phyloP scores from a whole-genome alignment of 2,329 filamentous ascomycete genomes.

The Plectosphaerella cucumerina region DNA sequence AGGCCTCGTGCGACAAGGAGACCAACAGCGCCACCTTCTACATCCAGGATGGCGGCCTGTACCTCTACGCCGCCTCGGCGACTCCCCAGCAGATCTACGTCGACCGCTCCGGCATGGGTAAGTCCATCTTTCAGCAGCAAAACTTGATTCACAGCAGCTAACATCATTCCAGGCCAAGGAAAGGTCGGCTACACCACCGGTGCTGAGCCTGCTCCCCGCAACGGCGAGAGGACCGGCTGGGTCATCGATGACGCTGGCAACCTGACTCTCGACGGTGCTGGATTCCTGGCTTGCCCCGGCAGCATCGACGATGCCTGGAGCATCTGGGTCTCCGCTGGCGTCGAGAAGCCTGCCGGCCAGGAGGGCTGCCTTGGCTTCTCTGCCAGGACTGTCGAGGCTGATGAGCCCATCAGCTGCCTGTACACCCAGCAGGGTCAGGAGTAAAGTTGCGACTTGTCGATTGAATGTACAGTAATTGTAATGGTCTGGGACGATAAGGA shows the following conservation, averaged over 20 bases:
- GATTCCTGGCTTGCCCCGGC: constrained; percentile 50
- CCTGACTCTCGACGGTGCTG: constrained; percentile 39
- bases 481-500: too few species aligned
- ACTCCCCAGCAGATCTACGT: constrained; percentile 45
- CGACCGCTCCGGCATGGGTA: constrained; percentile 57
- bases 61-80: constrained; percentile 39
- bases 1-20: constrained; percentile 42
- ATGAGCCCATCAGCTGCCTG: constrained; percentile 28
- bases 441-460: too few species aligned
- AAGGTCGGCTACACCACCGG: constrained; percentile 48
- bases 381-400: constrained; percentile 21
- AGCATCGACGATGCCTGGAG: constrained; percentile 36
- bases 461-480: too few species aligned
- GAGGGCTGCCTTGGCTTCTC: constrained; percentile 30
- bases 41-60: constrained; percentile 39
- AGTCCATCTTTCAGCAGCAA: constrained; percentile 12
- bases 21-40: constrained; percentile 44
- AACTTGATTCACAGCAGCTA: constrained; percentile 3
- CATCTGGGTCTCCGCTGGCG: constrained; percentile 29
- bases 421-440: constrained; percentile 19
- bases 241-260: constrained; percentile 34
- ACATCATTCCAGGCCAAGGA: constrained; percentile 42
- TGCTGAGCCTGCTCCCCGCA: constrained; percentile 28
- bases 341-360: constrained; percentile 28
- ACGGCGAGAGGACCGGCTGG: constrained; percentile 45